Conservation (phyloP, 1,284 basidiomycete species). For the Ganoderma resinaceum region DNA sequence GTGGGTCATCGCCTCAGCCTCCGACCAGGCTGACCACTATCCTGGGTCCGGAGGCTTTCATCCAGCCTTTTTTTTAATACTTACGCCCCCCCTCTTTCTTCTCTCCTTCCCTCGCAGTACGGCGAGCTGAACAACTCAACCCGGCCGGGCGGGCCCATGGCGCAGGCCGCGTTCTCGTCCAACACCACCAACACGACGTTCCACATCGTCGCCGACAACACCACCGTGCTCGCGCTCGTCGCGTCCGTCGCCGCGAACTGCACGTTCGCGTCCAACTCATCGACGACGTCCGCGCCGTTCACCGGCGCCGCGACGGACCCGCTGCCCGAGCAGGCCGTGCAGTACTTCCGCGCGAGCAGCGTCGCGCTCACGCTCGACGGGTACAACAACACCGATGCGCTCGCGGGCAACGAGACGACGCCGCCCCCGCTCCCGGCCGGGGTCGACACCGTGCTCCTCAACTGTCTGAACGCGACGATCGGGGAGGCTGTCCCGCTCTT, state of each 20-base stretch:
- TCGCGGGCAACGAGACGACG: slow-evolving; percentile 49
- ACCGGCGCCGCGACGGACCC: slow-evolving; percentile 35
- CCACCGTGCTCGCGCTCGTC: slow-evolving; percentile 58
- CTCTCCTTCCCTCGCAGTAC: slow-evolving; percentile 51
- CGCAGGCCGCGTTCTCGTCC: slow-evolving; percentile 57
- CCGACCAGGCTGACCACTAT: no score
- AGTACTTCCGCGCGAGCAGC: slow-evolving; percentile 67
- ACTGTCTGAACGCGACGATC: slow-evolving; percentile 59
- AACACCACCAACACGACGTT: slow-evolving; percentile 54
- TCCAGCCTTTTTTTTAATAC: no score
- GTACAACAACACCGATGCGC: slow-evolving; percentile 65
- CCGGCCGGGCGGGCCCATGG: slow-evolving; percentile 65
- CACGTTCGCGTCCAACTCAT: slow-evolving; percentile 31
- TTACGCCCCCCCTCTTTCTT: slow-evolving; percentile 26
- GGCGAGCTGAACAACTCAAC: slow-evolving; percentile 56
- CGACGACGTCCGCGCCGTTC: slow-evolving; percentile 27
- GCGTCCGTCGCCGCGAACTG: slow-evolving; percentile 55
- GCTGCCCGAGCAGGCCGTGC: slow-evolving; percentile 58
- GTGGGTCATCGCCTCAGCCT: no score
- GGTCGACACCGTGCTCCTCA: slow-evolving; percentile 53
- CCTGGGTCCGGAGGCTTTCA: no score
- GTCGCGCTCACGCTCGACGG: slow-evolving; percentile 63
- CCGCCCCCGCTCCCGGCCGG: slow-evolving; percentile 57
- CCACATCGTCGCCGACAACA: slow-evolving; percentile 63
- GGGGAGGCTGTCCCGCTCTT: slow-evolving; percentile 53